Base-by-base conservation (phyloP, 768 basidiomycete genomes). In the Floccularia luteovirens region DNA sequence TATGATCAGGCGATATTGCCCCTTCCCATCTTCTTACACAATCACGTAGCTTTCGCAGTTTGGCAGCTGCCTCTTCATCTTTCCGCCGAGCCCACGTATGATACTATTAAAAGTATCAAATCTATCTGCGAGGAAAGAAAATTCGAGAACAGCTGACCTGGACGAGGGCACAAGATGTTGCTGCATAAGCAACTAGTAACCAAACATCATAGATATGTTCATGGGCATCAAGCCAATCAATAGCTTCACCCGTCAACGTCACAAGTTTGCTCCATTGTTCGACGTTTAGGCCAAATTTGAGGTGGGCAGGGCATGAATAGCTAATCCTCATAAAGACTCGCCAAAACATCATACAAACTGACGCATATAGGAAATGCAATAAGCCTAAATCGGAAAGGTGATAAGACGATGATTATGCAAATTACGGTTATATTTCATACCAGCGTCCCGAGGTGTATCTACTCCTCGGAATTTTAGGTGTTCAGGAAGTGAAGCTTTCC, bases 261-360 rank as follows among this genome's bases (percentile, higher is more conserved):
- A 91, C 75, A 36, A 96, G 71, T 38, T 70, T 64, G 14, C 72
- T 73, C 90, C 90, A 96, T 46, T 80, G 75, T 52, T 83, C 82
- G 20, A 91, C 72, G 1, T 82, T 86, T 47, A 93, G 62, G 27
- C 76, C 73, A 51, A 94, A 91, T 55, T 87, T 92, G 53, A 94
- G 75, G 54, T 96, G 91, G 8, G 77, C 77, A 6, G 94, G 92
- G 54, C 89, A 87, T 14, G 80, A 74, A 64, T 96, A 98, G 43
- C 89, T 91, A 61, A 97, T 90, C 38, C 94, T 79, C 90, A 97
- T 93, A 67, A 97, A 98, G 23, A 96, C 91, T 36, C 94, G 84
- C 82, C 90, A 96, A 63, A 96, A 93, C 59, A 98, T 87, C 80
- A 98, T 96, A 49, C 81, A 83, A 31, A 97, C 81, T 54, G 88